Evolutionary conservation across 371 early-diverging fungal species (phyloP).

Genomic region (Mucor irregularis): DNA sequence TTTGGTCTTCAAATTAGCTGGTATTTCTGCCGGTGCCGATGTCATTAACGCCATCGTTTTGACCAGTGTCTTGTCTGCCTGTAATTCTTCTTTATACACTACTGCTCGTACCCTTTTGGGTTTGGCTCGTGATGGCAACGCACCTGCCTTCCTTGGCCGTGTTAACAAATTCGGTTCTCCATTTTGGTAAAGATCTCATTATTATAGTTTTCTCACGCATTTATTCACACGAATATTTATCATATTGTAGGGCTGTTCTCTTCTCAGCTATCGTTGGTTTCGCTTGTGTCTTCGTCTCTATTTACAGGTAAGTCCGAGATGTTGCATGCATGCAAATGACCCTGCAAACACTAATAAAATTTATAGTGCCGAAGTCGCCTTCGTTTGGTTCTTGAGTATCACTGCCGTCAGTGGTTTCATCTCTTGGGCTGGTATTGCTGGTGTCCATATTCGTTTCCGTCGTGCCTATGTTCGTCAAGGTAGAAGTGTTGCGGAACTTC

Average conservation of each 20-base stretch:
- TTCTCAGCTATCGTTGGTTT: constrained; percentile 61
- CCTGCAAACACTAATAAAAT: no score
- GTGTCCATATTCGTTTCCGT: constrained; percentile 84
- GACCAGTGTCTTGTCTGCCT: constrained; percentile 66
- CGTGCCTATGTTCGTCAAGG: constrained; percentile 76
- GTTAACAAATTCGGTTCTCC: constrained; percentile 65
- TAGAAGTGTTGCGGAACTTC: constrained; percentile 61
- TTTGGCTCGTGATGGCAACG: constrained; percentile 66
- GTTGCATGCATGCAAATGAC: no score
- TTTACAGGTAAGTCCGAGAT: constrained; percentile 49
- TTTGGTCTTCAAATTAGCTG: constrained; percentile 63
- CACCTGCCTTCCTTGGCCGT: constrained; percentile 54
- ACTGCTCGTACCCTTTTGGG: constrained; percentile 68
- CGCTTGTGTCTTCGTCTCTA: constrained; percentile 52
- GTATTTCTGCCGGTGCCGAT: constrained; percentile 62
- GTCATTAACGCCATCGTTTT: constrained; percentile 73
- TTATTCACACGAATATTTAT: constrained; percentile 1
- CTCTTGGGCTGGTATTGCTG: constrained; percentile 78
- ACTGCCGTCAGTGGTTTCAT: constrained; percentile 76
- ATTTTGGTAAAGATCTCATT: constrained; percentile 9
- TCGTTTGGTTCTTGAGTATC: constrained; percentile 72
- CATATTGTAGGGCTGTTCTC: constrained; percentile 36
- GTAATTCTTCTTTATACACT: constrained; percentile 72
- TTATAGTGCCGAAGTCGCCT: constrained; percentile 56
- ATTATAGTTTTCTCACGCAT: background rate